Conservation (phyloP, 2,329 filamentous ascomycete genomes). For the Macrophomina phaseolina region DNA sequence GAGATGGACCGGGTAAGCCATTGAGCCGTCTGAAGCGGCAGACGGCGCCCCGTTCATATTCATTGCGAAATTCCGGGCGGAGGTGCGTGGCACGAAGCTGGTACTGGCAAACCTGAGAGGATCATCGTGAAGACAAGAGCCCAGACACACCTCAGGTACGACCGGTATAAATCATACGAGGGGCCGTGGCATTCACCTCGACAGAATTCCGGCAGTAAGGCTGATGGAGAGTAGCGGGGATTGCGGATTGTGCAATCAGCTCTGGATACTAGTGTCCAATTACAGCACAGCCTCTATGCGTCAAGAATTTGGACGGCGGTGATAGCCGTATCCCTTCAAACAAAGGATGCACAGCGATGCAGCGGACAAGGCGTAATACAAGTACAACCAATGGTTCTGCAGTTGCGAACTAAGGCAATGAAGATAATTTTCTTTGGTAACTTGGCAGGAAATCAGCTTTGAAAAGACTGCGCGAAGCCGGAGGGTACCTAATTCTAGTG, state of each 20-base stretch:
- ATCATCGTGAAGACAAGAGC: background rate
- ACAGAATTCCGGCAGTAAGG: background rate
- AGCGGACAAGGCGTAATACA: background rate
- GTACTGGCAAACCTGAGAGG: background rate
- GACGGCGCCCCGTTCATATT: background rate
- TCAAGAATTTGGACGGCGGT: background rate
- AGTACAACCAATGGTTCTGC: background rate
- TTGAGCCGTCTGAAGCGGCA: background rate
- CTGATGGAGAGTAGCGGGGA: background rate
- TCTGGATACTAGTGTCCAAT: background rate
- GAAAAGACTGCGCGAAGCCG: no score
- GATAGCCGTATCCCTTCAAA: background rate
- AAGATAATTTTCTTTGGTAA: no score
- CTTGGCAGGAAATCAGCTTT: no score
- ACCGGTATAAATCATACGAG: background rate
- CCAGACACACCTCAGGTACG: background rate
- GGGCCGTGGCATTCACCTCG: background rate
- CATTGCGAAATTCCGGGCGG: background rate
- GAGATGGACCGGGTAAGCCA: constrained; percentile 30
- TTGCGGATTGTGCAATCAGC: background rate
- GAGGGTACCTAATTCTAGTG: no score
- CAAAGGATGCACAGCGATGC: background rate
- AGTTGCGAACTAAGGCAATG: background rate
- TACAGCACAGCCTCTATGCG: background rate
- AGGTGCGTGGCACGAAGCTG: background rate